Evolutionary conservation across 2,329 filamentous ascomycete genomes (phyloP).

Genomic region (Fusarium multiceps): DNA sequence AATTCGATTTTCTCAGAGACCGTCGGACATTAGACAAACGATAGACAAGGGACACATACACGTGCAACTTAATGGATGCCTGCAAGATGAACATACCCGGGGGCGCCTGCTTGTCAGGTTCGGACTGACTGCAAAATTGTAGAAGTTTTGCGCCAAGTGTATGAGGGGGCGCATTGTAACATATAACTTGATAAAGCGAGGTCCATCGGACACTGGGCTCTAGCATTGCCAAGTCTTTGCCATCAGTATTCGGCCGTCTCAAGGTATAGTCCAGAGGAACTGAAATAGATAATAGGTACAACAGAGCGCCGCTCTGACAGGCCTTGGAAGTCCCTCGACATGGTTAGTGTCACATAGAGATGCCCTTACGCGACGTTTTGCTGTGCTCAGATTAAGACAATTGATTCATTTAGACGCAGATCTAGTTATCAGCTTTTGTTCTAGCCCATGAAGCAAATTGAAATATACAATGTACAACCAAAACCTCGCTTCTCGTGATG

Average conservation of each 20-base stretch:
- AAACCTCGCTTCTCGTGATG: slow-evolving; percentile 19
- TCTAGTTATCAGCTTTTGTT: slow-evolving; percentile 10
- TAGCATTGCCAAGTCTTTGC: neutral
- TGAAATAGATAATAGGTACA: neutral
- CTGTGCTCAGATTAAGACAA: neutral
- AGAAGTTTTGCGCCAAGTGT: neutral
- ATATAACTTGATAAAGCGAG: neutral
- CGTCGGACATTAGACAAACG: slow-evolving; percentile 29
- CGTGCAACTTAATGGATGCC: neutral
- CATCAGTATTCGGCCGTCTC: neutral
- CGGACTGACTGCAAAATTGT: neutral
- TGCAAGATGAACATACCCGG: neutral
- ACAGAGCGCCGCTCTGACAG: neutral
- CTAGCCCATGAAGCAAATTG: slow-evolving; percentile 14
- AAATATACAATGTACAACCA: neutral
- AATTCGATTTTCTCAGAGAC: slow-evolving; percentile 46
- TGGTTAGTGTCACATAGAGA: neutral
- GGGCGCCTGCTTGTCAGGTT: neutral
- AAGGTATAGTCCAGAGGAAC: neutral
- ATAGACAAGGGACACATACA: slow-evolving; percentile 5
- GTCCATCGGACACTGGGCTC: neutral
- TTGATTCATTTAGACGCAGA: slow-evolving; percentile 11
- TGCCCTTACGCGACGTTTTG: neutral
- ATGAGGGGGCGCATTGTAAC: neutral
- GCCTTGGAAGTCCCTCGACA: neutral